phyloP scores from a whole-genome alignment of 129 eudicot genomes.

The Dittrichia graveolens region DNA sequence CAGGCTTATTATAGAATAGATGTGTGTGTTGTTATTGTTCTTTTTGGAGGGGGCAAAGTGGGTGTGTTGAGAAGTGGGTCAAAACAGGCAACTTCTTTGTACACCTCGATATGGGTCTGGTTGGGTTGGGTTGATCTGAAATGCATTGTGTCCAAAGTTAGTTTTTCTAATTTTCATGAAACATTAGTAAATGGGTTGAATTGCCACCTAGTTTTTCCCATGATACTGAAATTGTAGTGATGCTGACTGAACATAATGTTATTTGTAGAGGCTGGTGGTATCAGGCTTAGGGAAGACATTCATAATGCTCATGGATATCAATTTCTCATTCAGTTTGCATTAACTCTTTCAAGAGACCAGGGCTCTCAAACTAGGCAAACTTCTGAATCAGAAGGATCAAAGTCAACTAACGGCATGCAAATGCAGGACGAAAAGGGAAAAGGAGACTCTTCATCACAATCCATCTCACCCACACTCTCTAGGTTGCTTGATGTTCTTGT shows the following conservation, averaged over 20 bases:
- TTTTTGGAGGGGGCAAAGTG: neutral
- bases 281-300: slow-evolving; percentile 90
- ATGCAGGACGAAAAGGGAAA: slow-evolving; percentile 41
- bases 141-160: neutral
- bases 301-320: slow-evolving; percentile 99
- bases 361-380: slow-evolving; percentile 40
- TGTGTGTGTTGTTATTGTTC: neutral
- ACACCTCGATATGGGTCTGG: no score
- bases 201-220: neutral
- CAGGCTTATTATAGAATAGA: no score
- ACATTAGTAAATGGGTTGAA: neutral
- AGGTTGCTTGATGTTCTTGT: slow-evolving; percentile 92
- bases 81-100: no score
- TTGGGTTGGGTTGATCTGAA: neutral
- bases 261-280: slow-evolving; percentile 89
- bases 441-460: slow-evolving; percentile 42
- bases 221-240: slow-evolving; percentile 9
- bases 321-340: slow-evolving; percentile 85
- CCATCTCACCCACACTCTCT: slow-evolving; percentile 76
- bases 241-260: slow-evolving; percentile 39
- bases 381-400: slow-evolving; percentile 40
- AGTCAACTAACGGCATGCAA: slow-evolving; percentile 34
- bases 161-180: no score
- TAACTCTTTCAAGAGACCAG: slow-evolving; percentile 61
- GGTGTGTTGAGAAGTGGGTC: neutral